A percentile compares a stretch with the other conserved stretches of the same genome.
Evolutionary conservation across 2,329 filamentous ascomycete species (phyloP).

Genomic region (Claviceps maximensis): DNA sequence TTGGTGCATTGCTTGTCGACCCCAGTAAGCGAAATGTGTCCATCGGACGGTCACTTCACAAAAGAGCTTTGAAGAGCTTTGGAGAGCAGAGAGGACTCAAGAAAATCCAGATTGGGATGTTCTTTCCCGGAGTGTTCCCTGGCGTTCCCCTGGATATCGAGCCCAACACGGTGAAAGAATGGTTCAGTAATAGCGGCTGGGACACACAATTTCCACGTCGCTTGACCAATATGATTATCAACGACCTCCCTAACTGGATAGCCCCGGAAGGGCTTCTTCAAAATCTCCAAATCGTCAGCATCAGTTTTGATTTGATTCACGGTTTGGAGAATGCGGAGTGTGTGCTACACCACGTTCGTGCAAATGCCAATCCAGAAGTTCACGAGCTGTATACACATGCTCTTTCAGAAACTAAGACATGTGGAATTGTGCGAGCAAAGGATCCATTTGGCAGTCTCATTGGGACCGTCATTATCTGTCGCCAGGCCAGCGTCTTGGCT

Average conservation of each 20-base stretch:
- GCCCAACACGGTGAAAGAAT: conserved; percentile 43
- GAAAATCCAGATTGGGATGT: conserved; percentile 67
- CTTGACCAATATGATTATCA: conserved; percentile 56
- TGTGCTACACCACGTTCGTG: conserved; percentile 62
- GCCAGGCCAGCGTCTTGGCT: conserved; percentile 52
- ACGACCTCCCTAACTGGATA: conserved; percentile 58
- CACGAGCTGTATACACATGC: conserved; percentile 69
- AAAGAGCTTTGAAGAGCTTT: conserved; percentile 66
- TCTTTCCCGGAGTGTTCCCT: conserved; percentile 73
- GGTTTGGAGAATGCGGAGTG: conserved; percentile 62
- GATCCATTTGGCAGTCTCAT: conserved; percentile 52
- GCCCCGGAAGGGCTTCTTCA: conserved; percentile 66
- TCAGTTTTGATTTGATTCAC: conserved; percentile 73
- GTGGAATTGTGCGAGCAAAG: conserved; percentile 75
- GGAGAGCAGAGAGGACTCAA: conserved; percentile 57
- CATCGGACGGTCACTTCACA: conserved; percentile 80
- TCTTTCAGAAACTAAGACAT: conserved; percentile 55
- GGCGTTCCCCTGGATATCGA: conserved; percentile 56
- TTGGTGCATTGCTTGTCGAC: conserved; percentile 83
- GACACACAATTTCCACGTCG: conserved; percentile 50
- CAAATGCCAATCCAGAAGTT: conserved; percentile 62
- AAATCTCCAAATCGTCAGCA: conserved; percentile 56
- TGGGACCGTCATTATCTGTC: conserved; percentile 70
- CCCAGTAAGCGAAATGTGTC: conserved; percentile 75
- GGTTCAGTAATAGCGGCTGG: conserved; percentile 89